phyloP scores from a whole-genome alignment of 2,329 filamentous ascomycete genomes.

The Pseudopyricularia javanii region DNA sequence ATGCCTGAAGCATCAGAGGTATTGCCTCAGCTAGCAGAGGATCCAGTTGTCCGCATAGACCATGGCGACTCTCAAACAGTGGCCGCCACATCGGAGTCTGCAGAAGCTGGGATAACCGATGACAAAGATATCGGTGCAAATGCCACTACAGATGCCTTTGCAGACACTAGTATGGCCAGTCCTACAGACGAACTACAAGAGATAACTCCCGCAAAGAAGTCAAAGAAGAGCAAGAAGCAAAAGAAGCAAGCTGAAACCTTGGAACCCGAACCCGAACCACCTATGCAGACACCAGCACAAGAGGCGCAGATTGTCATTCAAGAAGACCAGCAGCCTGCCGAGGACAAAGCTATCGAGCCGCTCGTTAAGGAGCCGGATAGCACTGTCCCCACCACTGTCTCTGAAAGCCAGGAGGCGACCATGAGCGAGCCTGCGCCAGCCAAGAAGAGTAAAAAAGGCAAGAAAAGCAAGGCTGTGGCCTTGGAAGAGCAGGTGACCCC shows the following conservation, averaged over 20 bases:
- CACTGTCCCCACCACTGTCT: background rate
- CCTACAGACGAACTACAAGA: background rate
- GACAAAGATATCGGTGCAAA: background rate
- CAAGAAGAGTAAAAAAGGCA: background rate
- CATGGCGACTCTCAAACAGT: background rate
- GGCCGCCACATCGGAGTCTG: background rate
- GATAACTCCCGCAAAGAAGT: slow-evolving; percentile 5
- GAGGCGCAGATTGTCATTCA: background rate
- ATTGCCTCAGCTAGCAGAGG: background rate
- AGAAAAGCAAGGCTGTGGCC: background rate
- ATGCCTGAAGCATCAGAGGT: background rate
- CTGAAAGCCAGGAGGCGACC: background rate
- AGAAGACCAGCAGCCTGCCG: background rate
- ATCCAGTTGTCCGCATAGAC: background rate
- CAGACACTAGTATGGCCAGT: no score
- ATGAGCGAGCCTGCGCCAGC: background rate
- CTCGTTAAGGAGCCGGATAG: background rate
- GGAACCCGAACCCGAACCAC: background rate
- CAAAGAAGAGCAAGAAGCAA: slow-evolving; percentile 20
- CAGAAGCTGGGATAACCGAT: background rate
- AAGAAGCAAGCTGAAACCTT: background rate
- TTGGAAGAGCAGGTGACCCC: background rate
- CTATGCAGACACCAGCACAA: background rate
- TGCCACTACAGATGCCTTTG: background rate
- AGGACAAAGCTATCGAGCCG: background rate